These are phyloP conservation scores for Fraxinus velutina DNA, from an alignment of 305 asterid genomes.

Conservation along the genomic window DNA sequence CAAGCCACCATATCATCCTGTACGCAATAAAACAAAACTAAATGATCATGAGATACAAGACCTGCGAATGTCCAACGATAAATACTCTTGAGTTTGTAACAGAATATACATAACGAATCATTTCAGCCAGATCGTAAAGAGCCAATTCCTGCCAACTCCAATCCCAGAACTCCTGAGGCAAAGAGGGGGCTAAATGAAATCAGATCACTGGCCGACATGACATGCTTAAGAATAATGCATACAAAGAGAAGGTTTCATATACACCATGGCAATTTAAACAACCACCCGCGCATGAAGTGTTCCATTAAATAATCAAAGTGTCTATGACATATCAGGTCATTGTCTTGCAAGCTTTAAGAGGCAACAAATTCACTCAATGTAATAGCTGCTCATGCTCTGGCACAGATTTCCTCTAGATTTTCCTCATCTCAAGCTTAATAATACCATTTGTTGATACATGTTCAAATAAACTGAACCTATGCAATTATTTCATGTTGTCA, in stretches of 20 bases:
- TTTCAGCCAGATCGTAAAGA: slow-evolving; percentile 71
- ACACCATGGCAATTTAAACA: neutral
- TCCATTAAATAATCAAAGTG: slow-evolving; percentile 11
- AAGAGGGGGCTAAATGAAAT: slow-evolving; percentile 14
- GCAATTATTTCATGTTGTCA: neutral
- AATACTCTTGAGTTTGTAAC: slow-evolving; percentile 58
- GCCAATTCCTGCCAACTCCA: slow-evolving; percentile 99
- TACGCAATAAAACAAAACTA: neutral
- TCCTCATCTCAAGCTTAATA: neutral
- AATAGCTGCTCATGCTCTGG: neutral
- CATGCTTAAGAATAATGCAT: neutral
- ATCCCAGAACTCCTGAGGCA: slow-evolving; percentile 81
- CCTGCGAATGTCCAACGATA: slow-evolving; percentile 98
- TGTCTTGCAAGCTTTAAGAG: neutral
- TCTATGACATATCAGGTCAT: neutral
- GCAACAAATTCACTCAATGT: neutral
- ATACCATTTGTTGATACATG: neutral
- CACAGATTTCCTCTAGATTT: neutral
- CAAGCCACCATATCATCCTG: neutral
- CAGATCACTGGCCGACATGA: slow-evolving; percentile 1
- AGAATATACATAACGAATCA: slow-evolving; percentile 58
- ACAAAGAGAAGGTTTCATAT: neutral
- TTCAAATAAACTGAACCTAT: neutral
- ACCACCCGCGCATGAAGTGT: neutral
- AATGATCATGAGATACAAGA: slow-evolving; percentile 25